These are phyloP conservation scores for Emydomyces testavorans DNA, from an alignment of 2,329 filamentous ascomycete genomes.

Conservation along the genomic window DNA sequence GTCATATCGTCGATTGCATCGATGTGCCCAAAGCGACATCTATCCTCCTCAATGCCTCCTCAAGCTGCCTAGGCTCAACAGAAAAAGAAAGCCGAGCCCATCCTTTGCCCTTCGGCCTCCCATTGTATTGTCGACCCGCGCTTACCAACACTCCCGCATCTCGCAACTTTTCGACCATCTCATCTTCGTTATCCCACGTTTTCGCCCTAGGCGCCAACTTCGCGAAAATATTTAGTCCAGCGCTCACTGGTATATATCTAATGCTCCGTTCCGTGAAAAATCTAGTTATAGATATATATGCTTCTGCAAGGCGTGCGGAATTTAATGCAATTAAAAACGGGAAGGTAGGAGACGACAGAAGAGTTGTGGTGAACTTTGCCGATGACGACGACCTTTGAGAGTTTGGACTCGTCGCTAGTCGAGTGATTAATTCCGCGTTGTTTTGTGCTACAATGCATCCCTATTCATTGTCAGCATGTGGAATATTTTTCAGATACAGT, in stretches of 20 bases:
- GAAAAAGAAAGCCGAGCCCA: slow-evolving; percentile 23
- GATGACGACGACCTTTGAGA: slow-evolving; percentile 19
- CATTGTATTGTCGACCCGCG: slow-evolving; percentile 18
- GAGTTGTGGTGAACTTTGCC: slow-evolving; percentile 16
- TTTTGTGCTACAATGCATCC: slow-evolving; percentile 20
- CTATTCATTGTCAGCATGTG: slow-evolving; percentile 7
- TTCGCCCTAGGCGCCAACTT: slow-evolving; percentile 17
- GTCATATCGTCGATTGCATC: neutral
- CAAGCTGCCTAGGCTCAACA: slow-evolving; percentile 15
- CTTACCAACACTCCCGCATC: slow-evolving; percentile 19
- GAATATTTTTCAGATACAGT: neutral
- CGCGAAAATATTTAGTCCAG: slow-evolving; percentile 22
- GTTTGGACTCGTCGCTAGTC: slow-evolving; percentile 17
- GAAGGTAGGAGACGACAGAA: slow-evolving; percentile 20
- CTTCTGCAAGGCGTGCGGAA: slow-evolving; percentile 17
- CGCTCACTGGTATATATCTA: slow-evolving; percentile 20
- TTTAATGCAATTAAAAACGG: slow-evolving; percentile 20
- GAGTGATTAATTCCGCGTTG: slow-evolving; percentile 17
- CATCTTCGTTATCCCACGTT: slow-evolving; percentile 21
- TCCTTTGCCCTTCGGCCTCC: slow-evolving; percentile 19
- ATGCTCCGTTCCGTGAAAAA: slow-evolving; percentile 20
- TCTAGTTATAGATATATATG: slow-evolving; percentile 20
- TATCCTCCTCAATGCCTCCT: slow-evolving; percentile 18
- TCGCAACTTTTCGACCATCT: slow-evolving; percentile 16
- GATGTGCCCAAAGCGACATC: slow-evolving; percentile 10